phyloP scores from a whole-genome alignment of 2,329 filamentous ascomycete species.

The Orbilia ellipsospora region DNA sequence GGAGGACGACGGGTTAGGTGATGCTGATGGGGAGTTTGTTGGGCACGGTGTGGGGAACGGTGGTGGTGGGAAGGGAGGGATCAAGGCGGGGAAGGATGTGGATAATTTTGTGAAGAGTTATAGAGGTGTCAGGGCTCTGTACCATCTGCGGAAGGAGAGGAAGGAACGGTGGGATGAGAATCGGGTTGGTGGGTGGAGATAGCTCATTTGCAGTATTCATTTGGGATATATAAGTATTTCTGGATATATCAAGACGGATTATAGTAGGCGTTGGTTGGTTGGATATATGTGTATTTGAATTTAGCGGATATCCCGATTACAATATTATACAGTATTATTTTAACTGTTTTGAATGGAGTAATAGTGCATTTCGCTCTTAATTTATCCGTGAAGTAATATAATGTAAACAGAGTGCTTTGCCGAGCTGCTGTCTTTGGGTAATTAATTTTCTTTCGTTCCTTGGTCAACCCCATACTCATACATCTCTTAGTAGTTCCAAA shows the following conservation, averaged over 20 bases:
- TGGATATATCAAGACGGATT: background rate
- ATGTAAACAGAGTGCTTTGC: too few species aligned
- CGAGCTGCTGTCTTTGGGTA: background rate
- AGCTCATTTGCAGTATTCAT: background rate
- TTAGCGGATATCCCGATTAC: background rate
- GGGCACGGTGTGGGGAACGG: background rate
- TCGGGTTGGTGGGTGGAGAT: constrained; percentile 89
- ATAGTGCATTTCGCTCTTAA: too few species aligned
- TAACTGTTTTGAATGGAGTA: background rate
- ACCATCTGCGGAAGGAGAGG: constrained; percentile 83
- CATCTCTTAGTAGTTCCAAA: background rate
- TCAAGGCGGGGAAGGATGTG: constrained; percentile 82
- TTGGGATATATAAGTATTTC: background rate
- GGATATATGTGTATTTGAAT: background rate
- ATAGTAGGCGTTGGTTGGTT: background rate
- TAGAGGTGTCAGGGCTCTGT: constrained; percentile 80
- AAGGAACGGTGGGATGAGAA: constrained; percentile 97
- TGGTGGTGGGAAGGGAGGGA: constrained; percentile 61
- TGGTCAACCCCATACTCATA: background rate
- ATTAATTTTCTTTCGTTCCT: background rate
- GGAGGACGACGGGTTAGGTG: constrained; percentile 67
- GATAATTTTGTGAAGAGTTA: constrained; percentile 85
- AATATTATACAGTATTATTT: background rate
- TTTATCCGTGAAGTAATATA: too few species aligned
- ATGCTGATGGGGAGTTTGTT: constrained; percentile 58